Evolutionary conservation across 2,329 filamentous ascomycete genomes (phyloP).

Genomic region (Xylaria sp.): DNA sequence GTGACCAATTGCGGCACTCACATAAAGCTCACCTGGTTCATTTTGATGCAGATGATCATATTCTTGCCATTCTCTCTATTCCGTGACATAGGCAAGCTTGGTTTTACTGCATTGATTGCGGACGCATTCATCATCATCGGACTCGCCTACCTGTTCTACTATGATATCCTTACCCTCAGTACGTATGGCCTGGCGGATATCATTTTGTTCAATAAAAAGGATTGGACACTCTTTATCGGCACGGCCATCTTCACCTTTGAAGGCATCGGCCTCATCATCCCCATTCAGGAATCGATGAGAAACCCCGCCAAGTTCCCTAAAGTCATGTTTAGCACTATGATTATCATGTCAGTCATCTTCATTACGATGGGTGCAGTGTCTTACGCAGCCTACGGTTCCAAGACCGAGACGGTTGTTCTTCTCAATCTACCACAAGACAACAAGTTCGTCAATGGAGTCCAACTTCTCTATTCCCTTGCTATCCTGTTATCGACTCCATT

Average conservation of each 20-base stretch:
- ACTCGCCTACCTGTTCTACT: slow-evolving; percentile 94
- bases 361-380: slow-evolving; percentile 91
- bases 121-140: slow-evolving; percentile 95
- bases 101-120: slow-evolving; percentile 91
- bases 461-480: slow-evolving; percentile 97
- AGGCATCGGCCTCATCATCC: slow-evolving; percentile 96
- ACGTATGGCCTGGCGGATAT: slow-evolving; percentile 84
- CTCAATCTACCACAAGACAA: slow-evolving; percentile 96
- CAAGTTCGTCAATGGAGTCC: slow-evolving; percentile 93
- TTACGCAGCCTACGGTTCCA: slow-evolving; percentile 94
- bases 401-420: slow-evolving; percentile 95
- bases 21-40: slow-evolving; percentile 89
- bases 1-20: slow-evolving; percentile 87
- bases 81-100: slow-evolving; percentile 96
- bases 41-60: slow-evolving; percentile 93
- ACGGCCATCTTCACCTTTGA: slow-evolving; percentile 99
- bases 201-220: slow-evolving; percentile 85
- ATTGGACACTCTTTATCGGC: slow-evolving; percentile 98
- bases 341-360: slow-evolving; percentile 93
- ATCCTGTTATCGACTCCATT: slow-evolving; percentile 94
- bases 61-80: slow-evolving; percentile 95
- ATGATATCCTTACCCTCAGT: slow-evolving; percentile 86
- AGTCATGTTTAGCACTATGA: slow-evolving; percentile 91
- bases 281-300: slow-evolving; percentile 97
- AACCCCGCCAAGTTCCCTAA: slow-evolving; percentile 88